phyloP scores from a whole-genome alignment of 495 filamentous ascomycete species.

The Cryomyces minteri region DNA sequence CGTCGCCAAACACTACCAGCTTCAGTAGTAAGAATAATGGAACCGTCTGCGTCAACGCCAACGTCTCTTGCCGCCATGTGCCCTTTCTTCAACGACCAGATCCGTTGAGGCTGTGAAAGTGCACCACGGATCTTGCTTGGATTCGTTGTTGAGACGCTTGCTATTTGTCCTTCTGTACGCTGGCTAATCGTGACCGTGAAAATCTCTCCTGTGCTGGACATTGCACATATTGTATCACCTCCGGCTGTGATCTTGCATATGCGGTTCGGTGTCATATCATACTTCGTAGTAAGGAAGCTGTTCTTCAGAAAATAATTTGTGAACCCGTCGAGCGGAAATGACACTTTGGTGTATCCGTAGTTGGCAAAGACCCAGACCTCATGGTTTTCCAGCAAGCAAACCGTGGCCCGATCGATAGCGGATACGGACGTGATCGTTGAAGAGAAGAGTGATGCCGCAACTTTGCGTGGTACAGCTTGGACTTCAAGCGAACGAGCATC shows the following conservation, averaged over 20 bases:
- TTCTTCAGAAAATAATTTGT: constrained; percentile 45
- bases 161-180: constrained; percentile 36
- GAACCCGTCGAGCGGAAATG: constrained; percentile 58
- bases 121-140: constrained; percentile 69
- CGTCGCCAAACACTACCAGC: constrained; percentile 86
- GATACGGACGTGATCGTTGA: constrained; percentile 59
- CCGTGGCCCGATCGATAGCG: constrained; percentile 81
- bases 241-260: constrained; percentile 63
- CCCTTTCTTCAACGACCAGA: constrained; percentile 66
- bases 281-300: constrained; percentile 46
- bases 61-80: constrained; percentile 78
- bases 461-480: constrained; percentile 66
- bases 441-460: constrained; percentile 71
- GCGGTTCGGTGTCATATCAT: constrained; percentile 41
- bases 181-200: constrained; percentile 61
- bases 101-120: constrained; percentile 50
- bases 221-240: constrained; percentile 75
- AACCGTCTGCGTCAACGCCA: constrained; percentile 79
- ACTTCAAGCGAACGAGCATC: constrained; percentile 76
- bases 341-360: constrained; percentile 75
- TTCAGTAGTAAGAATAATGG: constrained; percentile 82
- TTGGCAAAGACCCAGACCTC: constrained; percentile 87
- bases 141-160: constrained; percentile 63
- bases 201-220: constrained; percentile 67
- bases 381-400: constrained; percentile 65